A percentile compares a stretch with the other conserved stretches of the same genome.
These are phyloP conservation scores for Bathelium albidoporum DNA, from an alignment of 495 filamentous ascomycete genomes.

Conservation along the genomic window DNA sequence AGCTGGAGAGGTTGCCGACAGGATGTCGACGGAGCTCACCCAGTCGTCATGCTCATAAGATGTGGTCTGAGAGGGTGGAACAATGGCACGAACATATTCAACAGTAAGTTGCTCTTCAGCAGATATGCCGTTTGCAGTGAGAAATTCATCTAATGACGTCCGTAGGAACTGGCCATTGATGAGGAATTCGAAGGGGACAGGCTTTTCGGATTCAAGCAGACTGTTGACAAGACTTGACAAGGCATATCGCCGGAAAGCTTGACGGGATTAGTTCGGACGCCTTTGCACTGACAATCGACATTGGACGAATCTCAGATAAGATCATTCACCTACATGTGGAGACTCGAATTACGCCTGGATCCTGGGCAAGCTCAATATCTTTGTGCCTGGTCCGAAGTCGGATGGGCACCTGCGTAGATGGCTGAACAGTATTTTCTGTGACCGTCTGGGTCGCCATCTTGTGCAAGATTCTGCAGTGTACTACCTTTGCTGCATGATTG, in stretches of 20 bases:
- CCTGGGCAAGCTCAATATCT: conserved; percentile 52
- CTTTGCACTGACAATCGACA: no score
- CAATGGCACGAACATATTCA: conserved; percentile 83
- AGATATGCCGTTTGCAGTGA: conserved; percentile 74
- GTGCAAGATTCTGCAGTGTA: no score
- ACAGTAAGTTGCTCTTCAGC: conserved; percentile 75
- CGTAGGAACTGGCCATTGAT: conserved; percentile 84
- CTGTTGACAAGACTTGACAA: conserved; percentile 90
- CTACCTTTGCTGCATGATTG: background rate
- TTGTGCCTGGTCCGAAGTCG: conserved; percentile 48
- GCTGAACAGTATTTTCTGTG: background rate
- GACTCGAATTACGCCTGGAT: conserved; percentile 52
- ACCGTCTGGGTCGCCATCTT: background rate
- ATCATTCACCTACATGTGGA: conserved; percentile 51
- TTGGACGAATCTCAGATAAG: no score
- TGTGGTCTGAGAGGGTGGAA: conserved; percentile 75
- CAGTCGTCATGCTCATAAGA: conserved; percentile 95
- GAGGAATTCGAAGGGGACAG: conserved; percentile 92
- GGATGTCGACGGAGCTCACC: conserved; percentile 84
- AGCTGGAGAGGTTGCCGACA: conserved; percentile 55
- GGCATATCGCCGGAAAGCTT: conserved; percentile 77
- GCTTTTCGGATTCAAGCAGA: conserved; percentile 63
- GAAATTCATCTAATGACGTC: conserved; percentile 79
- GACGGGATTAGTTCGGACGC: background rate
- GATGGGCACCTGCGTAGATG: conserved; percentile 44